Conservation (phyloP, 768 basidiomycete genomes). For the Gyrodon lividus region DNA sequence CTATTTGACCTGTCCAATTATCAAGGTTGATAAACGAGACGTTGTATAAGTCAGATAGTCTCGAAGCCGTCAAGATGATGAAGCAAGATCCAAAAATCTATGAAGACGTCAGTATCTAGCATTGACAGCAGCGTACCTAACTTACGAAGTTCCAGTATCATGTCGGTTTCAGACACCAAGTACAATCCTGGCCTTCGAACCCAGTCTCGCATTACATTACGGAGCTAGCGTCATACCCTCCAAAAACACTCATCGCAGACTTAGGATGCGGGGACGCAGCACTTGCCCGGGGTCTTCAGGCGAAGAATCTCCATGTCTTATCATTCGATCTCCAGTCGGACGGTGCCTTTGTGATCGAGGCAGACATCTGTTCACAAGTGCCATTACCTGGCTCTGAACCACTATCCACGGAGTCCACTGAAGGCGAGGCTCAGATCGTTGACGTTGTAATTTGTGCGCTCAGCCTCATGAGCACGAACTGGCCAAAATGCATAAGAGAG, state of each 20-base stretch:
- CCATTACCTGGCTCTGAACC: conserved; percentile 83
- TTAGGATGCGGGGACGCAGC: conserved; percentile 95
- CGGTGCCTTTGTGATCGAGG: conserved; percentile 74
- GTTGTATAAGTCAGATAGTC: conserved; percentile 84
- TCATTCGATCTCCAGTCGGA: conserved; percentile 84
- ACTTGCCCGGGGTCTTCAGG: conserved; percentile 70
- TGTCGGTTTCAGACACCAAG: conserved; percentile 86
- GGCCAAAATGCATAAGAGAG: conserved; percentile 88
- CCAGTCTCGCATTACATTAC: conserved; percentile 84
- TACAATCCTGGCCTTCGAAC: conserved; percentile 90
- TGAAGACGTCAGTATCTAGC: conserved; percentile 60
- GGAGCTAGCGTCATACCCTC: conserved; percentile 59
- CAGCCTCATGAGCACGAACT: conserved; percentile 96
- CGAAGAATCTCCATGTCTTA: conserved; percentile 65
- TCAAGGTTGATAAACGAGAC: conserved; percentile 86
- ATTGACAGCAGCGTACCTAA: conserved; percentile 2
- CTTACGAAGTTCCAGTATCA: conserved; percentile 70
- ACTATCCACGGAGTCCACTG: conserved; percentile 34
- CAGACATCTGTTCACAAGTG: conserved; percentile 79
- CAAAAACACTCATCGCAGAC: conserved; percentile 79
- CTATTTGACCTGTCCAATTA: conserved; percentile 7
- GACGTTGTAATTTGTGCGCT: conserved; percentile 93
- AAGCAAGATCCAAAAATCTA: conserved; percentile 77
- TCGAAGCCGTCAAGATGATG: conserved; percentile 77
- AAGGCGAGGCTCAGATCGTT: conserved; percentile 71